Evolutionary conservation across 371 early-diverging fungal species (phyloP).

Genomic region (Cokeromyces recurvatus): DNA sequence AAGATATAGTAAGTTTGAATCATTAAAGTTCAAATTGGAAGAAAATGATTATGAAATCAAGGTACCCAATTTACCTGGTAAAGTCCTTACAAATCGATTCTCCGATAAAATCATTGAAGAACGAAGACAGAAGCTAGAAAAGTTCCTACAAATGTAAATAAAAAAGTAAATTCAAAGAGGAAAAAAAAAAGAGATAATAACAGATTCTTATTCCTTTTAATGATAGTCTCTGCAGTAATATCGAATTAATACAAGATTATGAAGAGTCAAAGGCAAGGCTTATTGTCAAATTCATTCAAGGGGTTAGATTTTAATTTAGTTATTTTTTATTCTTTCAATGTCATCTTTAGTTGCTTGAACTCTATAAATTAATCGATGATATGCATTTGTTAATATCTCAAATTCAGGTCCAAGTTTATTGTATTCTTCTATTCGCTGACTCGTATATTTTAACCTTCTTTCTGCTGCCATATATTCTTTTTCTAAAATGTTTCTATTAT

Average conservation of each 20-base stretch:
- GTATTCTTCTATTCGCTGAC: constrained; percentile 9
- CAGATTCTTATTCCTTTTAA: too few species aligned
- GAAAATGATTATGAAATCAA: constrained; percentile 87
- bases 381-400: constrained; percentile 6
- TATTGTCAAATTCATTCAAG: constrained; percentile 13
- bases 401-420: constrained; percentile 17
- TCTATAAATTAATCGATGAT: constrained; percentile 8
- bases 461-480: constrained; percentile 7
- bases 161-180: not conserved
- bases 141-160: constrained; percentile 90
- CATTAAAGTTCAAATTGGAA: constrained; percentile 91
- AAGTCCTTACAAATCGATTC: constrained; percentile 94
- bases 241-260: constrained; percentile 16
- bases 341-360: constrained; percentile 18
- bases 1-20: constrained; percentile 96
- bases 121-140: constrained; percentile 84
- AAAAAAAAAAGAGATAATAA: not conserved
- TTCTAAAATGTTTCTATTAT: constrained; percentile 8
- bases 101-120: constrained; percentile 89
- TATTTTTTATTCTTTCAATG: constrained; percentile 11
- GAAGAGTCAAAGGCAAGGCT: constrained; percentile 14
- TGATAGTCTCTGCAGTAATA: constrained; percentile 3
- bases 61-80: constrained; percentile 93
- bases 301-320: not conserved
- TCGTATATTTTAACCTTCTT: constrained; percentile 7